Evolutionary conservation across 148 eudicot genomes (phyloP), one percentile per base, ranked within the genome.

Genomic region (Persicaria maculosa): DNA sequence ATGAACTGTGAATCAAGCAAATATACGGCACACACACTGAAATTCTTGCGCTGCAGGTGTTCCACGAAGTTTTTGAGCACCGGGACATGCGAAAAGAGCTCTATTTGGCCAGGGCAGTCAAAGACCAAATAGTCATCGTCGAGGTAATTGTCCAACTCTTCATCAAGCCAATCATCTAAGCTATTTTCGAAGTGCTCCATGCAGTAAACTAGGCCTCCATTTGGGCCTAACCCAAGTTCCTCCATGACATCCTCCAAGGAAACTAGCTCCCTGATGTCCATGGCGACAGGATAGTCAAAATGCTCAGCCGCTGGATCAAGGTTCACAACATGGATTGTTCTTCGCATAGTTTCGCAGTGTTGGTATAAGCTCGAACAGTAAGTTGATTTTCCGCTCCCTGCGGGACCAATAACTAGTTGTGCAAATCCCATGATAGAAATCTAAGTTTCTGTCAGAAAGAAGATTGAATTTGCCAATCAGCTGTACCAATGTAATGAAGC

Each of bases 71-170:
- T 92, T 74, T 86, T 90, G 31, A 95, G 90, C 72, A 89, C 94
- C 0, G 99, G 91, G 72, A 90, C 89, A 80, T 95, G 99, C 16
- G 99, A 95, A 76, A 90, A 95, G 25, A 95, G 97, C 81, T 92
- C 97, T 36, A 95, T 95, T 81, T 95, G 97, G 46, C 97, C 99
- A 71, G 99, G 99, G 77, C 97, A 95, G 76, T 95, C 99, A 72
- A 95, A 95, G 68, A 95, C 86, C 75, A 95, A 75, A 76, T 92
- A 92, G 76, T 95, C 99, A 84, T 95, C 99, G 16, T 95, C 99
- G 73, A 84, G 61, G 76, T 87, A 92, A 76, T 86, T 85, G 15
- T 95, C 97, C 77, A 95, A 80, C 74, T 92, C 93, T 61, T 95
- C 97, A 20, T 86, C 79, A 53, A 95, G 87, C 99, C 97, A 95